A percentile compares a stretch with the other conserved stretches of the same genome.
phyloP scores from a whole-genome alignment of 73 alveolate genomes.

The Strombidium stylifer region DNA sequence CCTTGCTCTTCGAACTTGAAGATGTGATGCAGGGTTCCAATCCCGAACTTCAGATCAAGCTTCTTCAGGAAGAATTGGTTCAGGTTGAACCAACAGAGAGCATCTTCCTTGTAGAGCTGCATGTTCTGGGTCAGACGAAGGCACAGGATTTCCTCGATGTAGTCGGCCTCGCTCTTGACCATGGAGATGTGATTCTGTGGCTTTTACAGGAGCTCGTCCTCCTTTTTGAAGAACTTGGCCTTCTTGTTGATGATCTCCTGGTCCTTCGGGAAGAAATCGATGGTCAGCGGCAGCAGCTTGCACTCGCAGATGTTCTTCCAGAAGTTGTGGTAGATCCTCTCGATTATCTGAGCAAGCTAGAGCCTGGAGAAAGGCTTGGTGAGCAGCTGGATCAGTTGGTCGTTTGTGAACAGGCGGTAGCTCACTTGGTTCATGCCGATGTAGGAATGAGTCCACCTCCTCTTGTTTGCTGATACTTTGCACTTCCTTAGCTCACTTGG shows the following conservation, averaged over 20 bases:
- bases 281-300: constrained; percentile 29
- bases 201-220: constrained; percentile 11
- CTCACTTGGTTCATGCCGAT: not conserved
- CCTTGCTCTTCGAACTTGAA: constrained; percentile 1
- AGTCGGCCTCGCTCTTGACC: constrained; percentile 2
- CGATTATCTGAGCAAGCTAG: not conserved
- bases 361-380: not conserved
- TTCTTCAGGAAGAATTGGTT: not conserved
- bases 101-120: constrained; percentile 3
- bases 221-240: too few relatives aligned
- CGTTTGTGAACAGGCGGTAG: not conserved
- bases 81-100: not conserved
- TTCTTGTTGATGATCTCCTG: not conserved
- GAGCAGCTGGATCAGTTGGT: not conserved
- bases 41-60: constrained; percentile 19
- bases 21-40: constrained; percentile 17
- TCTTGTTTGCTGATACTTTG: not conserved
- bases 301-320: constrained; percentile 40
- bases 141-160: constrained; percentile 25
- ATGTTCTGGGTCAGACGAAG: constrained; percentile 26
- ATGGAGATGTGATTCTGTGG: constrained; percentile 1
- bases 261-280: constrained; percentile 27
- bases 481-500: not conserved
- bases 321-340: constrained; percentile 29
- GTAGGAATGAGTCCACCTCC: constrained; percentile 20